A percentile compares a stretch with the other conserved stretches of the same genome.
phyloP scores from a whole-genome alignment of 2,329 filamentous ascomycete species.

The Cladosporium oxysporum region DNA sequence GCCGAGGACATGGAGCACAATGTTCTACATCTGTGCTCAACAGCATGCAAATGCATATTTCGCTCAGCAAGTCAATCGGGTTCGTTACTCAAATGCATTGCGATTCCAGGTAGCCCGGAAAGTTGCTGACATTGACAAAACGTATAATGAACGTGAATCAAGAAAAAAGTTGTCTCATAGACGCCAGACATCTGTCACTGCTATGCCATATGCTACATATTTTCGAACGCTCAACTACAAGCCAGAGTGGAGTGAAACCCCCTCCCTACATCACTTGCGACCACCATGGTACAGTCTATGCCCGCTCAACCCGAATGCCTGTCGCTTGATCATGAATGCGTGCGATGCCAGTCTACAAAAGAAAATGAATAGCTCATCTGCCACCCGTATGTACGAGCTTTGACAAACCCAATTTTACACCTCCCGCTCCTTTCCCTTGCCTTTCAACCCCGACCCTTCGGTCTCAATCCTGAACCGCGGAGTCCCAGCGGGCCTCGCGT shows the following conservation, averaged over 20 bases:
- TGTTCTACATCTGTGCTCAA: too few relatives aligned
- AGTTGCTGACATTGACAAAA: too few relatives aligned
- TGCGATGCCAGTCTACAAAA: not conserved
- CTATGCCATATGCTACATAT: constrained; percentile 5
- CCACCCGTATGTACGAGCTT: not conserved
- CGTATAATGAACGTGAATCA: too few relatives aligned
- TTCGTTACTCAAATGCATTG: too few relatives aligned
- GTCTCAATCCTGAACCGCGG: constrained; percentile 9
- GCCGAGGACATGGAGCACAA: too few relatives aligned
- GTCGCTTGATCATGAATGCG: not conserved
- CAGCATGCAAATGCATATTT: too few relatives aligned
- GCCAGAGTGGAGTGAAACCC: not conserved
- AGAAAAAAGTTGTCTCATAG: not conserved
- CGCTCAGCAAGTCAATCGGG: too few relatives aligned
- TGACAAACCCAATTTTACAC: not conserved
- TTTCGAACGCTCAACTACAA: not conserved
- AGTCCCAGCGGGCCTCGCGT: constrained; percentile 3
- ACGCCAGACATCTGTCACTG: not conserved
- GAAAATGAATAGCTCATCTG: not conserved
- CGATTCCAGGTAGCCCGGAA: too few relatives aligned
- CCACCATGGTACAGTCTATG: constrained; percentile 3
- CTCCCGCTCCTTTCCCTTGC: not conserved
- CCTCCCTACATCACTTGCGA: not conserved
- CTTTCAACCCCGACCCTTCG: constrained; percentile 1
- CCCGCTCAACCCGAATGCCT: not conserved